These are phyloP conservation scores for Yarrowia sp. DNA, from an alignment of 805 yeast species.

Conservation along the genomic window DNA sequence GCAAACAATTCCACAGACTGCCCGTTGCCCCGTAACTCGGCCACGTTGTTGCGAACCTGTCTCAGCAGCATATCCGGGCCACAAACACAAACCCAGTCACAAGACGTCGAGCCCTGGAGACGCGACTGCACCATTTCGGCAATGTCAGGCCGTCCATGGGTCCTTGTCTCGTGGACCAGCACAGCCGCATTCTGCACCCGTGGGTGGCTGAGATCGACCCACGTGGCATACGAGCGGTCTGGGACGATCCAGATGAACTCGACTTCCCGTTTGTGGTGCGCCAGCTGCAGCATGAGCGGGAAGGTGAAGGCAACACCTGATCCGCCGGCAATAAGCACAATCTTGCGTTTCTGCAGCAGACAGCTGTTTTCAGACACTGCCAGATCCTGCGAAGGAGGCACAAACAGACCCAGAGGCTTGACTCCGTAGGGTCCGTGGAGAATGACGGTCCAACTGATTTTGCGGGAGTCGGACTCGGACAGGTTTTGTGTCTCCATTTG, in stretches of 20 bases:
- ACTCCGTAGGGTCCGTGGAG: conserved; percentile 34
- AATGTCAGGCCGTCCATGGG: conserved; percentile 36
- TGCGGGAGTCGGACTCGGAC: background rate
- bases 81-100: conserved; percentile 35
- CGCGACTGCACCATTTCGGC: conserved; percentile 30
- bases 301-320: conserved; percentile 38
- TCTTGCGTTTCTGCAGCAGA: conserved; percentile 30
- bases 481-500: background rate
- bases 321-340: conserved; percentile 37
- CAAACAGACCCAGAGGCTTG: conserved; percentile 27
- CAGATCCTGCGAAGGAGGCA: background rate
- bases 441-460: conserved; percentile 19
- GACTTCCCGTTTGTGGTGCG: conserved; percentile 28
- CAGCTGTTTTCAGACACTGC: conserved; percentile 26
- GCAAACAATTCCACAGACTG: conserved; percentile 32
- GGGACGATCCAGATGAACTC: conserved; percentile 37
- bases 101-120: background rate
- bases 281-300: conserved; percentile 30
- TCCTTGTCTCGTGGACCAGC: conserved; percentile 30
- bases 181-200: conserved; percentile 4
- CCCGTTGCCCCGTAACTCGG: conserved; percentile 34
- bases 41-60: conserved; percentile 33
- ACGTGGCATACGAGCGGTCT: conserved; percentile 31
- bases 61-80: conserved; percentile 37
- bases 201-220: conserved; percentile 34